Evolutionary conservation across 257 asterid species (phyloP), one percentile per base, ranked within the genome.

Genomic region (Perilla frutescens): DNA sequence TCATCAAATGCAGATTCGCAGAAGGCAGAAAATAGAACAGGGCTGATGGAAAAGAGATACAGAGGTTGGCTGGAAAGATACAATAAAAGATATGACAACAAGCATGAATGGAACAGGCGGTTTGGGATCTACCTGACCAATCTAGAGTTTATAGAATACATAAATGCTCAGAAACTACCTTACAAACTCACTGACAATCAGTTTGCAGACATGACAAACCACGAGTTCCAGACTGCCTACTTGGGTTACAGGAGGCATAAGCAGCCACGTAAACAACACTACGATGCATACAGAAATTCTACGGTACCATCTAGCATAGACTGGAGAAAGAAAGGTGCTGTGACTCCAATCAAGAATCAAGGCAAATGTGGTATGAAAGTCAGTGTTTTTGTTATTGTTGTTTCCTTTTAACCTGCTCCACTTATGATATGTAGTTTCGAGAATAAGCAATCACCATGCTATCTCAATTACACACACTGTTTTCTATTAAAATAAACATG

Each of bases 191-290:
- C 70, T 1, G 94, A 89, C 68, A 91, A 91, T 55, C 51, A 70
- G 74, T 91, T 83, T 70, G 88, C 94, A 31, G 96, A 89, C 86
- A 66, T 86, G 90, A 91, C 96, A 5, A 89, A 87, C 47, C 45
- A 57, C 8, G 96, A 91, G 81, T 91, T 87, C 74, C 82, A n/a
- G 76, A 68, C 86, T 1, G 75, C 14, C 31, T 83, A 83, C 78
- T 60, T 84, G 47, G 96, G 94, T 69, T 84, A 85, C 72, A 79
- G 71, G 64, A 41, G 70, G 3, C 58, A 4, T 3, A 12, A 13
- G 44, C 49, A 5, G 31, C 13, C 71, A 34, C 49, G 5, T 55
- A 37, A 61, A 20, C 26, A 3, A 29, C 14, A 45, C 2, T 76
- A 70, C 68, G 36, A 15, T 53, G 67, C 72, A 3, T 34, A 0